Base-by-base conservation (phyloP, 495 filamentous ascomycete genomes). In the Penicillium waksmanii region DNA sequence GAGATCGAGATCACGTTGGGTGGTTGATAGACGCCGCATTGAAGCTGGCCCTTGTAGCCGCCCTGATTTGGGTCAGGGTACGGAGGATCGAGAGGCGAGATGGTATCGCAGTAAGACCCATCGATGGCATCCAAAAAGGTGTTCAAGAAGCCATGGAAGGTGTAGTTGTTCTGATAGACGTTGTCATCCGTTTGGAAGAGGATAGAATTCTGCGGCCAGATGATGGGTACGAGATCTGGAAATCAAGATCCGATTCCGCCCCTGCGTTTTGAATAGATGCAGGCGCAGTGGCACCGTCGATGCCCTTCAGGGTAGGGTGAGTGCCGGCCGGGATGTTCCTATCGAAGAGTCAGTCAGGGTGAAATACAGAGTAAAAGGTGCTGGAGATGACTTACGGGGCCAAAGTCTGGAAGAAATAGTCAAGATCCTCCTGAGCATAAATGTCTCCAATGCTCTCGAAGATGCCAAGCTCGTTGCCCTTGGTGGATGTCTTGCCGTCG, bases 1-100 rank as follows among this genome's bases (percentile, higher is more conserved):
- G 84, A 86, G 52, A 83, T 80, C 1, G 82, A 85, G 54, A 88
- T 80, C 6, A 87, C 85, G 43, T 84, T 85, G 3, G 85, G 82
- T 13, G 82, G 78, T 43, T 82, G 73, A 53, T 80, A 84, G 47
- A 79, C 77, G 6, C 88, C 85, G 72, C 89, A 92, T 66, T 85
- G 83, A 19, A 84, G 73, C 18, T 73, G 51, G 33, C 84, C 85
- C 47, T 80, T 76, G 77, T 85, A 89, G 6, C 80, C 85, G 6
- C 77, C 78, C 0, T 73, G 47, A 53, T 76, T 68, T 2, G 77
- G 73, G 68, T 87, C 77, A 6, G 85, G 84, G 58, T 89, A 89
- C 8, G 72, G 62, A 0, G 82, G 80, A 59, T 86, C 85, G 12
- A 67, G 43, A n/a, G 66, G 64, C 7, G 66, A 67, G 51, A 63